Percentiles rank a stretch among this genome's conserved stretches.
Conservation (phyloP, 1,284 basidiomycete genomes). For the Rhodotorula mucilaginosa region DNA sequence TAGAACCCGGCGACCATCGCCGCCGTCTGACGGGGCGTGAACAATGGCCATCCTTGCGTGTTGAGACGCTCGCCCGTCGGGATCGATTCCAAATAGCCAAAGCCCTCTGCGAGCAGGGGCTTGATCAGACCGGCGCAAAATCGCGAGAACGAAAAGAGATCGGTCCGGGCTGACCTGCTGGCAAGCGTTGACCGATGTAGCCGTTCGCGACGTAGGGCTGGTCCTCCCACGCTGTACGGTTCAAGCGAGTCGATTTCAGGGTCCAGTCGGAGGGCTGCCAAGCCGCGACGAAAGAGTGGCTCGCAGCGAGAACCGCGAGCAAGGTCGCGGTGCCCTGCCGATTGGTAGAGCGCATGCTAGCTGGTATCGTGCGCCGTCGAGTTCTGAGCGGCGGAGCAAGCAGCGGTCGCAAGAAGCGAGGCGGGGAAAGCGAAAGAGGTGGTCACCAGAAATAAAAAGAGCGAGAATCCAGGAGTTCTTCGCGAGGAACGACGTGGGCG, state of each 20-base stretch:
- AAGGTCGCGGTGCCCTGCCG: neutral
- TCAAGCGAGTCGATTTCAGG: conserved; percentile 23
- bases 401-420: neutral
- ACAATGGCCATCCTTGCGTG: conserved; percentile 38
- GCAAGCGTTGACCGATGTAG: conserved; percentile 45
- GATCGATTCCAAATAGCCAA: conserved; percentile 32
- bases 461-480: neutral
- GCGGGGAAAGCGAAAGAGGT: neutral
- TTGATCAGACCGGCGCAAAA: neutral
- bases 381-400: neutral
- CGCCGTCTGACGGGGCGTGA: conserved; percentile 30
- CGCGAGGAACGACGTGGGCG: neutral
- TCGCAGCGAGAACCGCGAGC: neutral
- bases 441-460: neutral
- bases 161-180: conserved; percentile 31
- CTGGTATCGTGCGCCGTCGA: too few relatives aligned
- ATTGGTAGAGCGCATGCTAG: too few relatives aligned
- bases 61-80: conserved; percentile 16
- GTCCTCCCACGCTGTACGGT: conserved; percentile 27
- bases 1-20: conserved; percentile 44
- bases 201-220: conserved; percentile 34
- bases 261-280: conserved; percentile 13
- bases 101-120: conserved; percentile 20
- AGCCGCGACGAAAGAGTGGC: neutral
- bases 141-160: neutral